Evolutionary conservation across 75 land plant species (phyloP).

Genomic region (Larix kaempferi): DNA sequence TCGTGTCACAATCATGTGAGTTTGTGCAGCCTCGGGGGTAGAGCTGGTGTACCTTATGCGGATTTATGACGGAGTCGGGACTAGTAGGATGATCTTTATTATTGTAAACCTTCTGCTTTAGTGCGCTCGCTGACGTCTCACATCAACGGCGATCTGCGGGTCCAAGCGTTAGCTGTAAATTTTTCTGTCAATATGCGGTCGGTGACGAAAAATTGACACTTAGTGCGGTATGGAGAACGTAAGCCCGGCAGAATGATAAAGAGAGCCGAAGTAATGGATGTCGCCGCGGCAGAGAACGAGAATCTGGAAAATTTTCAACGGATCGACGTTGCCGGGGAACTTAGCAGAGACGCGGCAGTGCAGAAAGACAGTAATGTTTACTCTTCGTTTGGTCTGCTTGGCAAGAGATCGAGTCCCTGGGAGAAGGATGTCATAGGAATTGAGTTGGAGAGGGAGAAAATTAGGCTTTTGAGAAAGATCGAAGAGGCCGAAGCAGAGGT

Average conservation of each 20-base stretch:
- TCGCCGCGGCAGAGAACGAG: background rate
- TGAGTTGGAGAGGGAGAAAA: slow-evolving; percentile 12
- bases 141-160: background rate
- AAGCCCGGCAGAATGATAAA: too few species aligned
- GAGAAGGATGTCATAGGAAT: background rate
- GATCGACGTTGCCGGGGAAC: too few species aligned
- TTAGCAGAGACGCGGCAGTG: background rate
- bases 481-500: slow-evolving; percentile 31
- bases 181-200: background rate
- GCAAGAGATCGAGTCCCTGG: background rate
- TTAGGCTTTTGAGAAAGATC: slow-evolving; percentile 25
- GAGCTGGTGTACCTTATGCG: background rate
- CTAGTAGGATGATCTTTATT: background rate
- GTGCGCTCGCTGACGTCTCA: background rate
- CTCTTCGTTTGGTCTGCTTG: background rate
- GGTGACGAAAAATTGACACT: background rate
- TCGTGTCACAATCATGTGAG: background rate
- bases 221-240: background rate
- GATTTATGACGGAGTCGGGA: background rate
- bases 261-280: background rate
- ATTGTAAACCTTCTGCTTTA: background rate
- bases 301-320: too few species aligned
- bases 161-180: background rate
- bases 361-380: background rate
- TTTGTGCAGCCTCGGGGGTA: background rate